phyloP scores from a whole-genome alignment of 768 basidiomycete species.

The Leucogyrophana mollusca region DNA sequence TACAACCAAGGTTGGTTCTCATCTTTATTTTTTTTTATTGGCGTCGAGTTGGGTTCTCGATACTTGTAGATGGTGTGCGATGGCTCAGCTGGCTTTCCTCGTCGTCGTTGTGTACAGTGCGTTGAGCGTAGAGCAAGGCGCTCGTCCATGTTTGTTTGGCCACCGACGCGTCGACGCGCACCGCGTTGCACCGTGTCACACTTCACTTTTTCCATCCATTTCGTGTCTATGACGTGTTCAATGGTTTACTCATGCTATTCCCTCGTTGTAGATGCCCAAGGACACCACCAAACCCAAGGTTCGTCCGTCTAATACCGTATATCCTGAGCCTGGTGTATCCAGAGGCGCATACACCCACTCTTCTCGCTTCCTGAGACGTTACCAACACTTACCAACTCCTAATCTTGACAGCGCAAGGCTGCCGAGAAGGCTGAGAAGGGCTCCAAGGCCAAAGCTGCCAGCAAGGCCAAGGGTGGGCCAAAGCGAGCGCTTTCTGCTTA shows the following conservation, averaged over 20 bases:
- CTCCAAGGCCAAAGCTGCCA: slow-evolving; percentile 70
- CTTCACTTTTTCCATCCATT: slow-evolving; percentile 14
- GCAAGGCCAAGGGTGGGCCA: slow-evolving; percentile 61
- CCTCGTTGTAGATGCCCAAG: slow-evolving; percentile 69
- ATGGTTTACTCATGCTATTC: slow-evolving; percentile 33
- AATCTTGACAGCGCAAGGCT: slow-evolving; percentile 62
- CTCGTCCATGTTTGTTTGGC: slow-evolving; percentile 33
- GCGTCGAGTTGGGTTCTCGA: slow-evolving; percentile 22
- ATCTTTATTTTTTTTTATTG: slow-evolving; percentile 19
- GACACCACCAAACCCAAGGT: slow-evolving; percentile 72
- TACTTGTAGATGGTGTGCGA: slow-evolving; percentile 11
- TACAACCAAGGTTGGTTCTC: slow-evolving; percentile 27
- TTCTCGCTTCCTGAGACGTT: slow-evolving; percentile 8
- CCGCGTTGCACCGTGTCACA: slow-evolving; percentile 19
- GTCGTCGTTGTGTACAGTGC: slow-evolving; percentile 24
- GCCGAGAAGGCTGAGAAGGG: slow-evolving; percentile 62
- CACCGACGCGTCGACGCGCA: slow-evolving; percentile 35
- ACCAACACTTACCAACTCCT: not conserved
- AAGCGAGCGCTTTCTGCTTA: slow-evolving; percentile 95
- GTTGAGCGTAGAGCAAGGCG: slow-evolving; percentile 8
- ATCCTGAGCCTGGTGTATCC: slow-evolving; percentile 2
- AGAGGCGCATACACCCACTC: slow-evolving; percentile 17
- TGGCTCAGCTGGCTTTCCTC: slow-evolving; percentile 14
- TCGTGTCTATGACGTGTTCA: slow-evolving; percentile 38
- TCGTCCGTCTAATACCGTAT: slow-evolving; percentile 23